Conservation (phyloP, 1,284 basidiomycete genomes). For the Leccinum fuscescens region DNA sequence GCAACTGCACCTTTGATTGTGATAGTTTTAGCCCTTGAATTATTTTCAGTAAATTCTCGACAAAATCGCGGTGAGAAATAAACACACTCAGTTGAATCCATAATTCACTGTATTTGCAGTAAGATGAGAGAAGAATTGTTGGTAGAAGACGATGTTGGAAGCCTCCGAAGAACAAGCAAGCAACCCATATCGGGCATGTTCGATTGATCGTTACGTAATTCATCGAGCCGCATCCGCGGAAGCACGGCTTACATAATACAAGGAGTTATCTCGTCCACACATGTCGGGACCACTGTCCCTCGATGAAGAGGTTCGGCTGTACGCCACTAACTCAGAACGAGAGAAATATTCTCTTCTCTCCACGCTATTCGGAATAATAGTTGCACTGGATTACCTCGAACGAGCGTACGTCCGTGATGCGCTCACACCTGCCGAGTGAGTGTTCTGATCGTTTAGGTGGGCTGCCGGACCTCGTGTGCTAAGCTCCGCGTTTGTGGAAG, state of each 20-base stretch:
- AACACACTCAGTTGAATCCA: background rate
- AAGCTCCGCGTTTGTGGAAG: slow-evolving; percentile 35
- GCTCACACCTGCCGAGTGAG: slow-evolving; percentile 86
- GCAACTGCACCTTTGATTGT: background rate
- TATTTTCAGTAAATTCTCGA: background rate
- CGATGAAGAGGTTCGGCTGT: slow-evolving; percentile 91
- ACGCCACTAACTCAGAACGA: slow-evolving; percentile 85
- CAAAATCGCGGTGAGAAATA: no score
- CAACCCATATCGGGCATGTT: background rate
- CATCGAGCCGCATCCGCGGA: no score
- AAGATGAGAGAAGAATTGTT: background rate
- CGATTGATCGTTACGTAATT: background rate
- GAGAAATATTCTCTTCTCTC: slow-evolving; percentile 88
- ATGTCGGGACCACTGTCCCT: slow-evolving; percentile 48
- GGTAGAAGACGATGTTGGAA: background rate
- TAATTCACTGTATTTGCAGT: background rate
- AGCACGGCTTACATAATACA: background rate
- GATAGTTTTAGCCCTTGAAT: background rate
- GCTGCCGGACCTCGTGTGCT: background rate
- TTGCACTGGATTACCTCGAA: slow-evolving; percentile 92
- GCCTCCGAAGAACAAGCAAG: background rate
- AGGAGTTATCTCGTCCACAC: background rate
- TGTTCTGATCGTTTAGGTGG: slow-evolving; percentile 18
- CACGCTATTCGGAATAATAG: slow-evolving; percentile 90
- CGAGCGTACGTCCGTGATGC: slow-evolving; percentile 93